phyloP scores from a whole-genome alignment of 345 rosid genomes.

The Melaleuca quinquenervia region DNA sequence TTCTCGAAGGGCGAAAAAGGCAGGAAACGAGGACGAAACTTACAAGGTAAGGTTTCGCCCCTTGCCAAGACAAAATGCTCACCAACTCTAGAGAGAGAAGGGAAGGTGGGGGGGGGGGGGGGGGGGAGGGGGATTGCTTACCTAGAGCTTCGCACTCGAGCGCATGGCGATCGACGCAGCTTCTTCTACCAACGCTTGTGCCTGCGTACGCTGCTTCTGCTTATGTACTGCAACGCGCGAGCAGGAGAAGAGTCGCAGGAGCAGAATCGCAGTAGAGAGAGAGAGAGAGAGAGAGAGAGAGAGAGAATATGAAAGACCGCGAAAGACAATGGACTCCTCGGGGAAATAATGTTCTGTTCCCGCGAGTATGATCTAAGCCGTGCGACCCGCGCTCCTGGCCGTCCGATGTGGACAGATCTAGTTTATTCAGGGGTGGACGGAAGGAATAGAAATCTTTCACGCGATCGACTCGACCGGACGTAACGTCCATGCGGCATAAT shows the following conservation, averaged over 20 bases:
- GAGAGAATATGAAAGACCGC: not conserved
- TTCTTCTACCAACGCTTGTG: not conserved
- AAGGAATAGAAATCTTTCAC: not conserved
- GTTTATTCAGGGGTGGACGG: not conserved
- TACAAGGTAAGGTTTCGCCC: not conserved
- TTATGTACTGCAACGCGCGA: not conserved
- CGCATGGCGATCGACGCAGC: not conserved
- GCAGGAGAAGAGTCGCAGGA: not conserved
- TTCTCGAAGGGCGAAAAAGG: not conserved
- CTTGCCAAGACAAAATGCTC: not conserved
- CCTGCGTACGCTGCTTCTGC: not conserved
- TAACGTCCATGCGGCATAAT: not conserved
- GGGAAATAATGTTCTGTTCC: not conserved
- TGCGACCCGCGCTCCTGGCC: not conserved
- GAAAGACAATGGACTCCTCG: not conserved
- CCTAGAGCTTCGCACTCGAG: not conserved
- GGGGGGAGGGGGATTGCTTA: not conserved
- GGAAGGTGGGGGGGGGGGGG: not conserved
- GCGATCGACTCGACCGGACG: not conserved
- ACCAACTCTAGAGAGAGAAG: not conserved
- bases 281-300: not conserved
- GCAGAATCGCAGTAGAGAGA: not conserved
- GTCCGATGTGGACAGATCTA: not conserved
- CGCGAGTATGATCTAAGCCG: not conserved
- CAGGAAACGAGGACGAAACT: not conserved